phyloP scores from a whole-genome alignment of 331 rosid species.

The Acacia concinna region DNA sequence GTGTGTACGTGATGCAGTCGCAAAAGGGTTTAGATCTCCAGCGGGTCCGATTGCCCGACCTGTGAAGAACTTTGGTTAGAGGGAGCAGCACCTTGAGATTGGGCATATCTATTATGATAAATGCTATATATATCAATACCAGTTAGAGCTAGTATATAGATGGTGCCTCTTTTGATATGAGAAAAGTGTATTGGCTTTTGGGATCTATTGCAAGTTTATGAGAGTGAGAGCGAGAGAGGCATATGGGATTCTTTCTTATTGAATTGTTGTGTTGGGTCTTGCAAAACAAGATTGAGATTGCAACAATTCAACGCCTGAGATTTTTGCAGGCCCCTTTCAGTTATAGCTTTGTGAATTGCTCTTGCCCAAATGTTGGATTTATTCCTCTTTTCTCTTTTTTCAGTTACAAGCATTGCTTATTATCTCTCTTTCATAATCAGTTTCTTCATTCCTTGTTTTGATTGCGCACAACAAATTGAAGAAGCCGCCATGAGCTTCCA shows the following conservation, averaged over 20 bases:
- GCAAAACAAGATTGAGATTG: neutral
- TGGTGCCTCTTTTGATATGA: neutral
- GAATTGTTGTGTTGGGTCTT: neutral
- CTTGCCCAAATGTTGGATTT: neutral
- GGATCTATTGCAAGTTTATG: neutral
- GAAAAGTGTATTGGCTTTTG: neutral
- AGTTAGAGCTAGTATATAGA: neutral
- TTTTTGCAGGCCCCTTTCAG: neutral
- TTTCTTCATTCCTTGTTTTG: neutral
- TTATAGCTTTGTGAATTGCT: neutral
- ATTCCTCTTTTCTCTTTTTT: neutral
- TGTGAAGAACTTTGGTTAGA: slow-evolving; percentile 14
- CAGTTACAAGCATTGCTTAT: neutral
- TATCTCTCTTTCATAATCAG: neutral
- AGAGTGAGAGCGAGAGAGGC: neutral
- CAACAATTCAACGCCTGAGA: neutral
- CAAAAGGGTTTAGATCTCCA: slow-evolving; percentile 34
- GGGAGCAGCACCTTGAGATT: neutral
- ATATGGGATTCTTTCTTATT: slow-evolving; percentile 15
- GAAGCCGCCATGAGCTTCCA: too few relatives aligned
- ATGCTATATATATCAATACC: too few relatives aligned
- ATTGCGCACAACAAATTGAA: neutral
- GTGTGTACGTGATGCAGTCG: slow-evolving; percentile 37
- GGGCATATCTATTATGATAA: too few relatives aligned
- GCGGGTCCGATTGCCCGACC: slow-evolving; percentile 49